Percentiles rank a stretch among this genome's conserved stretches.
phyloP scores from a whole-genome alignment of 2,329 filamentous ascomycete genomes.

The Aureobasidium namibiae region DNA sequence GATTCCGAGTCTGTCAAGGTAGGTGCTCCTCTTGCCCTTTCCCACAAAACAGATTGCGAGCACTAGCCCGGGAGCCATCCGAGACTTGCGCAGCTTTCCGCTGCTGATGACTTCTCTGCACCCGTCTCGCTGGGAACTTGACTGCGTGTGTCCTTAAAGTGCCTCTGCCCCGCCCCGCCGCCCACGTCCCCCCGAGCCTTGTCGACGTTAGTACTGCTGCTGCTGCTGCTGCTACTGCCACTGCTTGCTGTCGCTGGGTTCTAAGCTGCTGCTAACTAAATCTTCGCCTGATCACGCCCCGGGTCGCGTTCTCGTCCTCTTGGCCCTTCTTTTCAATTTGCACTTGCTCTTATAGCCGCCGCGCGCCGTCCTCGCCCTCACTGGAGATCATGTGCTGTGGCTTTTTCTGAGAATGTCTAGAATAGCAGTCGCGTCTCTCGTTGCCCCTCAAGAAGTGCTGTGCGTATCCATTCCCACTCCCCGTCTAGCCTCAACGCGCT shows the following conservation, averaged over 20 bases:
- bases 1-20: neutral
- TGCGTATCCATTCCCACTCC: slow-evolving; percentile 9
- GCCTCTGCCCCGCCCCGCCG: slow-evolving; percentile 12
- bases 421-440: slow-evolving; percentile 15
- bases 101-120: slow-evolving; percentile 14
- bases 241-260: slow-evolving; percentile 9
- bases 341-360: slow-evolving; percentile 9
- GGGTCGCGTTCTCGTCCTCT: slow-evolving; percentile 3
- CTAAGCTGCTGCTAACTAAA: slow-evolving; percentile 12
- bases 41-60: slow-evolving; percentile 6
- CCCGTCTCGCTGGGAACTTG: slow-evolving; percentile 11
- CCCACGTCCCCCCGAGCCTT: slow-evolving; percentile 5
- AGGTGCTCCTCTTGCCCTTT: slow-evolving; percentile 5
- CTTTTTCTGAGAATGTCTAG: slow-evolving; percentile 13
- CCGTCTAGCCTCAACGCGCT: neutral
- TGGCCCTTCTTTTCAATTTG: slow-evolving; percentile 6
- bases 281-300: neutral
- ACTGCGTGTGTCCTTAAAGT: slow-evolving; percentile 13
- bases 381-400: slow-evolving; percentile 13
- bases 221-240: slow-evolving; percentile 11
- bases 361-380: slow-evolving; percentile 1
- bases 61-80: slow-evolving; percentile 14
- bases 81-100: slow-evolving; percentile 14
- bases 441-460: slow-evolving; percentile 13
- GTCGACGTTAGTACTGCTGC: slow-evolving; percentile 12